Evolutionary conservation across 805 yeast species (phyloP), one percentile per base, ranked within the genome.

Genomic region (Ogataea methylovora): DNA sequence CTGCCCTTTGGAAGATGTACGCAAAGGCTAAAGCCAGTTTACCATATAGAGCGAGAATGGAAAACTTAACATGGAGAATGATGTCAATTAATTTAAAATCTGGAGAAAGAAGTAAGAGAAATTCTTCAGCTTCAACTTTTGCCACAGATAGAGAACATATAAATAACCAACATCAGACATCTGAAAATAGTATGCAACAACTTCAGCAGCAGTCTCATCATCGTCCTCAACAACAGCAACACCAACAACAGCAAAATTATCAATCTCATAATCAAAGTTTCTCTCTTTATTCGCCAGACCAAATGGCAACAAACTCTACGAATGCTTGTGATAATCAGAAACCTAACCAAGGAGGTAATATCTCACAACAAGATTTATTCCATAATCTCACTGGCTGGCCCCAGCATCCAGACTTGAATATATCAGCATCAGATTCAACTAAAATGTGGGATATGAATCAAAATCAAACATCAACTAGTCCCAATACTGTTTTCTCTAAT

Each of bases 11-110:
- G 95, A 76, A 76, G 49, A 72, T 87, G 79, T 87, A 87, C 57
- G 67, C 80, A 33, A 73, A 71, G 43, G 94, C 94, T 12, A 76
- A 74, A 43, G 78, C 84, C 9, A 67, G 79, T 10, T 59, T 87
- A 27, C 94, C 95, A 1, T 77, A 84, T 53, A 71, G 73, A 36
- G 70, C 75, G 19, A 63, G 96, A 33, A 81, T 87, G 78, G 85
- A 83, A 49, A 87, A 87, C 52, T 57, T 86, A 35, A 78, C 94
- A 8, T 86, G 95, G 95, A 63, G 96, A 39, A 70, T 86, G 75
- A 80, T 86, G 88, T 73, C 69, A 29, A 62, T 80, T 44, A 68
- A 60, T 38, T 34, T 52, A 24, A 42, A 40, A 24, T 17, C 17
- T 27, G 30, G 30, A n/a, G n/a, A n/a, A n/a, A n/a, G 23, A 21